Evolutionary conservation across 305 asterid species (phyloP).

Genomic region (Rubia peregrina): DNA sequence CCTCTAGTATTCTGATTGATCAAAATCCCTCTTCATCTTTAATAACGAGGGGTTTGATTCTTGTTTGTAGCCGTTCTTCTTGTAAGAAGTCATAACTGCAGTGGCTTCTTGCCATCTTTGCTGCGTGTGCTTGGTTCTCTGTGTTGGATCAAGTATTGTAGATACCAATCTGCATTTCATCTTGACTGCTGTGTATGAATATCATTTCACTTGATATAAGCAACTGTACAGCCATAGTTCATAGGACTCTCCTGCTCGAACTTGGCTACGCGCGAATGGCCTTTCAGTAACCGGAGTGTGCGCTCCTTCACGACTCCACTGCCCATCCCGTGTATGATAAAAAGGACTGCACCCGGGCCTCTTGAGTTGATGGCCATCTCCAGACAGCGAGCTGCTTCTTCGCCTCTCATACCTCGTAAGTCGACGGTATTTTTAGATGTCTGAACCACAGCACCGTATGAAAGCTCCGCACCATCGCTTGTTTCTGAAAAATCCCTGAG

Average conservation of each 20-base stretch:
- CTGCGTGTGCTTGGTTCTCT: no score
- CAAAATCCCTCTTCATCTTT: no score
- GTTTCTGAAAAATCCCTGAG: slow-evolving; percentile 43
- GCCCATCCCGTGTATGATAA: slow-evolving; percentile 94
- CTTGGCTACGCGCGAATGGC: slow-evolving; percentile 64
- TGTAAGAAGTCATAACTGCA: no score
- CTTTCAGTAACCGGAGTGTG: slow-evolving; percentile 43
- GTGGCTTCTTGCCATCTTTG: no score
- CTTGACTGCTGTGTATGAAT: no score
- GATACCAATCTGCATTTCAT: no score
- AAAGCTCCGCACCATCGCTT: slow-evolving; percentile 30
- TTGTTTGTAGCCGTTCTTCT: no score
- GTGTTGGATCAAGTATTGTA: no score
- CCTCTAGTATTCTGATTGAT: no score
- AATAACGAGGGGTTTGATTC: no score
- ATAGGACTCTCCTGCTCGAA: slow-evolving; percentile 81
- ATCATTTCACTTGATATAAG: slow-evolving; percentile 56
- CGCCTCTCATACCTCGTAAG: slow-evolving; percentile 79
- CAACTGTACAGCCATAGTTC: slow-evolving; percentile 86
- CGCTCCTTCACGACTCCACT: slow-evolving; percentile 78
- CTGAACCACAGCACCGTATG: slow-evolving; percentile 60
- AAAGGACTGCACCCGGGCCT: slow-evolving; percentile 61
- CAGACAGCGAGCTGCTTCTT: slow-evolving; percentile 63
- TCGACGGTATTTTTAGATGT: slow-evolving; percentile 76
- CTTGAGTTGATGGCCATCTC: slow-evolving; percentile 55